A percentile compares a stretch with the other conserved stretches of the same genome.
Conservation (phyloP, 805 yeast species). For the Komagataella ulmi region DNA sequence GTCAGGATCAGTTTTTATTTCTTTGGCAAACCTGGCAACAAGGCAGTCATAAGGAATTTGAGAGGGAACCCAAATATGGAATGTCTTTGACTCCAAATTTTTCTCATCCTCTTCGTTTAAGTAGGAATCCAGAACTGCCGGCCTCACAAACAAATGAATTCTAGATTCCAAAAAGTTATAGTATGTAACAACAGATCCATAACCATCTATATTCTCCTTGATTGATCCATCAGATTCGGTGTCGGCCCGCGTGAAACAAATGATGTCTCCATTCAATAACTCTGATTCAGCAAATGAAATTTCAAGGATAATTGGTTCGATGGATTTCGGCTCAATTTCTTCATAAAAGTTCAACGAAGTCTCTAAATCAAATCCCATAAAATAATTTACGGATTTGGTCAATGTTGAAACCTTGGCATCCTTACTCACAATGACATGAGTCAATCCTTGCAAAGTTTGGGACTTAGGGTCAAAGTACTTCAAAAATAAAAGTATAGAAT, state of each 20-base stretch:
- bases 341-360: slow-evolving; percentile 32
- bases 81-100: slow-evolving; percentile 20
- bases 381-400: slow-evolving; percentile 22
- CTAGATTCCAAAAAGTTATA: slow-evolving; percentile 46
- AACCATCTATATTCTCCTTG: slow-evolving; percentile 5
- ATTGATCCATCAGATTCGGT: slow-evolving; percentile 3
- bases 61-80: slow-evolving; percentile 61
- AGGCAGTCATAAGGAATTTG: slow-evolving; percentile 44
- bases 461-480: slow-evolving; percentile 51
- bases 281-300: slow-evolving; percentile 42
- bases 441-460: slow-evolving; percentile 50
- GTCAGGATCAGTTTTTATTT: slow-evolving; percentile 40
- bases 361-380: slow-evolving; percentile 24
- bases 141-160: slow-evolving; percentile 41
- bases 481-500: slow-evolving; percentile 28
- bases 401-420: slow-evolving; percentile 29
- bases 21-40: slow-evolving; percentile 44
- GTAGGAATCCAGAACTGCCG: slow-evolving; percentile 17
- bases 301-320: slow-evolving; percentile 28
- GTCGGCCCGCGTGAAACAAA: slow-evolving; percentile 19
- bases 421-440: slow-evolving; percentile 40
- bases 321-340: slow-evolving; percentile 43
- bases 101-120: slow-evolving; percentile 30
- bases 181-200: slow-evolving; percentile 26
- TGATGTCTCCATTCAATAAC: slow-evolving; percentile 55